phyloP scores from a whole-genome alignment of 805 yeast genomes.

The Lachancea meyersii region DNA sequence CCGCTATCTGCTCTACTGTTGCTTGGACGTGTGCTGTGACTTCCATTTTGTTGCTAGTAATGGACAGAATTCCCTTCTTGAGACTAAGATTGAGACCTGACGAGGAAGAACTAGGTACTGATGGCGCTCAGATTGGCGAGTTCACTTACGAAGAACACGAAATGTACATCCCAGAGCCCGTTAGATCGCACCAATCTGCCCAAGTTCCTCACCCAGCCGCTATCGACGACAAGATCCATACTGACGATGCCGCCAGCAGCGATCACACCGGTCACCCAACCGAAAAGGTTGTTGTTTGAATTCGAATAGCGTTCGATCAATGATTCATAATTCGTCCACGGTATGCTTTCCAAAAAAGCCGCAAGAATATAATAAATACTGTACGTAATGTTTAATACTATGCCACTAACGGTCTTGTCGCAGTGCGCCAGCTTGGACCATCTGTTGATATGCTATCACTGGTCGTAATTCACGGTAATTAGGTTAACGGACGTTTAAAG shows the following conservation, averaged over 20 bases:
- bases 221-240: slow-evolving; percentile 34
- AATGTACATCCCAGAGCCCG: slow-evolving; percentile 69
- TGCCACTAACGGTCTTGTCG: background rate
- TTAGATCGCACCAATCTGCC: slow-evolving; percentile 48
- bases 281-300: slow-evolving; percentile 9
- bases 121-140: slow-evolving; percentile 87
- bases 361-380: background rate
- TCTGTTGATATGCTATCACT: no score
- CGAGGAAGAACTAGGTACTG: slow-evolving; percentile 84
- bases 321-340: no score
- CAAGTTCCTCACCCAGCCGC: slow-evolving; percentile 24
- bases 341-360: no score
- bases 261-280: slow-evolving; percentile 5
- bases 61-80: slow-evolving; percentile 76
- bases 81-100: slow-evolving; percentile 78
- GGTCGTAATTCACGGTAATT: background rate
- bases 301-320: background rate
- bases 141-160: slow-evolving; percentile 63
- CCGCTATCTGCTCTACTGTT: slow-evolving; percentile 65
- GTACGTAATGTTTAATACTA: slow-evolving; percentile 4
- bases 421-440: background rate
- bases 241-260: slow-evolving; percentile 3
- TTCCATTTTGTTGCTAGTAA: slow-evolving; percentile 52
- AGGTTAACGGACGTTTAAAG: no score
- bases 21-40: slow-evolving; percentile 75